Percentiles rank a stretch among this genome's conserved stretches.
Evolutionary conservation across 2,329 filamentous ascomycete species (phyloP).

Genomic region (Fusarium pseudocircinatum): DNA sequence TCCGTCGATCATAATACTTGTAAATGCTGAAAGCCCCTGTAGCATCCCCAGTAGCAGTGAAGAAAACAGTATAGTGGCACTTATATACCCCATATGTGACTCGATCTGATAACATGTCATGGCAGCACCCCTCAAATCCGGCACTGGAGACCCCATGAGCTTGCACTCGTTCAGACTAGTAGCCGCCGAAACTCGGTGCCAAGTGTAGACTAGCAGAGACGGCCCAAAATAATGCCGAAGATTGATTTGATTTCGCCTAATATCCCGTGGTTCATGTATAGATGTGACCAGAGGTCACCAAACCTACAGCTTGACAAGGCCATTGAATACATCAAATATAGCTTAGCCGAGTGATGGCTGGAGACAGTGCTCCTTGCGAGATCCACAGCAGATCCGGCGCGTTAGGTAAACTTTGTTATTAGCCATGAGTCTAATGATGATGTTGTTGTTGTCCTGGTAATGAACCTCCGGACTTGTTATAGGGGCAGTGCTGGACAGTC

Average conservation of each 20-base stretch:
- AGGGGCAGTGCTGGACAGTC: not conserved
- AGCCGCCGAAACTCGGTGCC: conserved; percentile 1
- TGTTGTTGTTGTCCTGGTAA: not conserved
- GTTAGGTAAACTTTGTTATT: conserved; percentile 5
- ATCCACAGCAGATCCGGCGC: not conserved
- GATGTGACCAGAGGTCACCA: not conserved
- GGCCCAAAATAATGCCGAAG: conserved; percentile 8
- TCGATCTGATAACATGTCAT: conserved; percentile 18
- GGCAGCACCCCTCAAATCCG: conserved; percentile 16
- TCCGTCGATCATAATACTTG: conserved; percentile 14
- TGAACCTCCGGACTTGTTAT: not conserved
- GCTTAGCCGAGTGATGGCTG: conserved; percentile 8
- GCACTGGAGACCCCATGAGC: not conserved
- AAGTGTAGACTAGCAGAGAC: not conserved
- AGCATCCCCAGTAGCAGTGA: not conserved
- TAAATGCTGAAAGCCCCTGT: conserved; percentile 13
- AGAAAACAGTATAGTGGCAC: conserved; percentile 6
- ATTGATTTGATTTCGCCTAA: conserved; percentile 2
- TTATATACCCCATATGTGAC: conserved; percentile 15
- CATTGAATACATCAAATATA: conserved; percentile 3
- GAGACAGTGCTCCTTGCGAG: not conserved
- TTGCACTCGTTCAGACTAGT: conserved; percentile 2
- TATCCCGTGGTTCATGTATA: not conserved
- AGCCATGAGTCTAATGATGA: not conserved
- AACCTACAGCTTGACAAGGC: not conserved